Evolutionary conservation across 164 flowering plant genomes (phyloP).

Genomic region (Vitis rotundifolia): DNA sequence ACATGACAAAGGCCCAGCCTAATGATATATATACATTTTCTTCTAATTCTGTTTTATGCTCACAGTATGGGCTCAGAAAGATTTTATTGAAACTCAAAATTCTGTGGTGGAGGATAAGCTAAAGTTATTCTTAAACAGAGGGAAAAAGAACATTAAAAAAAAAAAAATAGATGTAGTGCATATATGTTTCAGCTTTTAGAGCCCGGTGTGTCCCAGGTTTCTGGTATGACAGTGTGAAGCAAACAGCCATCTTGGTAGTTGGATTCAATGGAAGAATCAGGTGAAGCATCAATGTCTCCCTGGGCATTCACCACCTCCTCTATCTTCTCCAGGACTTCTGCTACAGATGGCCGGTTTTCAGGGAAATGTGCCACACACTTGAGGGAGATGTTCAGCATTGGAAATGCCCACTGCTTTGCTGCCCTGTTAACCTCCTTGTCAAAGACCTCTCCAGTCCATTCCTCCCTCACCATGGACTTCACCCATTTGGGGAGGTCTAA

Average conservation of each 20-base stretch:
- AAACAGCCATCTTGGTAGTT: conserved; percentile 26
- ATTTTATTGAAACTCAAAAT: no score
- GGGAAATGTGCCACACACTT: conserved; percentile 46
- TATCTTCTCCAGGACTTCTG: conserved; percentile 49
- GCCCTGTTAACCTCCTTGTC: conserved; percentile 48
- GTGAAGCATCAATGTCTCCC: conserved; percentile 32
- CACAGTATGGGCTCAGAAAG: no score
- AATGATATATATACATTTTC: no score
- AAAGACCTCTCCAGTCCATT: conserved; percentile 77
- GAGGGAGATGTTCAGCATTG: conserved; percentile 48
- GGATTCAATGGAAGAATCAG: conserved; percentile 26
- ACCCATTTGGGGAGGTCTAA: conserved; percentile 69
- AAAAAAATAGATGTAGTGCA: background rate
- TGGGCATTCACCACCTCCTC: conserved; percentile 38
- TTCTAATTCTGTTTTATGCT: no score
- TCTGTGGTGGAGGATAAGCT: background rate
- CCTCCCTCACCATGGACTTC: conserved; percentile 61
- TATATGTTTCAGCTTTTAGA: conserved; percentile 27
- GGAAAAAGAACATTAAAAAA: background rate
- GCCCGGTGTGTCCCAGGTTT: conserved; percentile 50
- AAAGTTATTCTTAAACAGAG: background rate
- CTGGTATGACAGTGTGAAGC: conserved; percentile 46
- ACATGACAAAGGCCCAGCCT: no score
- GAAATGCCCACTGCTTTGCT: conserved; percentile 48
- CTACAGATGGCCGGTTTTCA: conserved; percentile 40